These are phyloP conservation scores for Barnettozyma sucrosica DNA, from an alignment of 805 yeast species.

Conservation along the genomic window DNA sequence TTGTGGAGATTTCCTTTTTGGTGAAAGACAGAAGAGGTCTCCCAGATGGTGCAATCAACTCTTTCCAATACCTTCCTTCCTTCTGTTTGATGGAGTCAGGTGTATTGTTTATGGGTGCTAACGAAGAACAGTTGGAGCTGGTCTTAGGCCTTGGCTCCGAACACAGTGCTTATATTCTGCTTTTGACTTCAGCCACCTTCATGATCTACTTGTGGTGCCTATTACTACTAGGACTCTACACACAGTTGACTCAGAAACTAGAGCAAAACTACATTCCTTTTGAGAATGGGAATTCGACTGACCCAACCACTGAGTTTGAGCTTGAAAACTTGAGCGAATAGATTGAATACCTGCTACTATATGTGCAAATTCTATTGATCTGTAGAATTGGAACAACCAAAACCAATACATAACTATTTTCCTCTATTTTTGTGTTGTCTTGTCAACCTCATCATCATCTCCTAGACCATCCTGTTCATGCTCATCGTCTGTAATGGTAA, in stretches of 20 bases:
- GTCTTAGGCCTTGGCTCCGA: conserved; percentile 75
- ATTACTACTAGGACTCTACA: conserved; percentile 52
- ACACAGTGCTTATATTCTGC: conserved; percentile 75
- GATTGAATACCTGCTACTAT: not conserved
- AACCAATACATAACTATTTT: not conserved
- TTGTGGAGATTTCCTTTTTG: conserved; percentile 76
- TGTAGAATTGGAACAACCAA: not conserved
- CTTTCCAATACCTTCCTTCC: conserved; percentile 87
- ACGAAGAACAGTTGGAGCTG: conserved; percentile 74
- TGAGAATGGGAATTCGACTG: conserved; percentile 3
- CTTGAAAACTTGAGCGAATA: conserved; percentile 16
- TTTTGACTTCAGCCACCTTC: conserved; percentile 68
- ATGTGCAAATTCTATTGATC: not conserved
- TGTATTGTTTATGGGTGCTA: conserved; percentile 84
- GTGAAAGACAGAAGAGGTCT: conserved; percentile 51
- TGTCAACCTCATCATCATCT: not conserved
- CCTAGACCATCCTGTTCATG: conserved; percentile 4
- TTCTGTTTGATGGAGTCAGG: conserved; percentile 77
- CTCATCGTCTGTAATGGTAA: conserved; percentile 21
- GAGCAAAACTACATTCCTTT: conserved; percentile 11
- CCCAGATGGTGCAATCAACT: conserved; percentile 39
- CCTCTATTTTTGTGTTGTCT: not conserved
- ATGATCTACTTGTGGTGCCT: conserved; percentile 63
- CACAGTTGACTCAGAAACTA: conserved; percentile 29
- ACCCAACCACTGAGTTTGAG: conserved; percentile 19